Evolutionary conservation across 1,284 basidiomycete species (phyloP), one percentile per base, ranked within the genome.

Genomic region (Cronartium ribicola): DNA sequence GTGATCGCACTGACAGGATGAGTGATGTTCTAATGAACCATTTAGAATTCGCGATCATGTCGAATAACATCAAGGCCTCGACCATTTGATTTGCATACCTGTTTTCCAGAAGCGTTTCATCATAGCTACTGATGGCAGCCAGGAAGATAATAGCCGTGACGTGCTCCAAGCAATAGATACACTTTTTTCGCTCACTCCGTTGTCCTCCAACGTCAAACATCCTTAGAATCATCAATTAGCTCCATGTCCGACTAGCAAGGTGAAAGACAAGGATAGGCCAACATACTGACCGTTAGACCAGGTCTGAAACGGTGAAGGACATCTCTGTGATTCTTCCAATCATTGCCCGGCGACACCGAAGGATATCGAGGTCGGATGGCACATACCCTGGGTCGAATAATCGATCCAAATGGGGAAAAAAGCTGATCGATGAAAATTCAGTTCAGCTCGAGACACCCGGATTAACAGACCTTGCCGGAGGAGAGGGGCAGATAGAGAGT

Each of bases 311-410:
- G 77, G 82, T 82, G 86, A 97, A 96, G 70, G 89, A 90, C 36
- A 93, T 96, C 83, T 97, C 94, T 1, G 91, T 94, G 81, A 97
- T 94, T 80, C 94, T 94, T 80, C 94, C 94, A 0, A 94, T 97
- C 0, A 94, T 97, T 85, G 96, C 97, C 76, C 97, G 93, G 79
- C 94, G 88, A 70, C 89, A 90, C 43, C 94, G 86, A n/a, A 97
- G 84, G 78, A 97, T 94, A 79, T 97, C 94, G 82, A 95, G 92
- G 78, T 82, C 78, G 29, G 29, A 29, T 29, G 29, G 29, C 29
- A 29, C 29, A 29, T 29, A 29, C 1, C 29, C 29, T 29, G 29
- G 29, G 29, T 29, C 29, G 29, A 29, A 29, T 29, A 29, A 29
- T 29, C 29, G 29, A 2, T 29, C 29, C 29, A 29, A 6, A 76